Conservation (phyloP, 2,329 filamentous ascomycete species). For the Xylariaceae sp. region DNA sequence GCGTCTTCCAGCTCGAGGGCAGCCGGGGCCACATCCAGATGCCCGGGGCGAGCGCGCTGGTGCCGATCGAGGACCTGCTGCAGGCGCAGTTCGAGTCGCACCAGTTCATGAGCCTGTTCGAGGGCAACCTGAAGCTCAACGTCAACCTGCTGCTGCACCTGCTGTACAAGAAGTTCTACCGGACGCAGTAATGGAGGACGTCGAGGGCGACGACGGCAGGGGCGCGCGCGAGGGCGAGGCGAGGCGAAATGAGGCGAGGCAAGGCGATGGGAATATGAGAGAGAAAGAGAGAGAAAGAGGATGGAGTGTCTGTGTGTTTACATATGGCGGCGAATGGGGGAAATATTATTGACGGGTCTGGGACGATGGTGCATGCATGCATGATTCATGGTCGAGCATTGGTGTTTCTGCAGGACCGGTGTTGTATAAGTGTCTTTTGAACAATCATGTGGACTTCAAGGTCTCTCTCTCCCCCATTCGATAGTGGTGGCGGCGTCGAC, state of each 20-base stretch:
- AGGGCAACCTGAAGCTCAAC: conserved; percentile 77
- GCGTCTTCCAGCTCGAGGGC: conserved; percentile 87
- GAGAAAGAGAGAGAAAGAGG: no score
- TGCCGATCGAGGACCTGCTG: conserved; percentile 86
- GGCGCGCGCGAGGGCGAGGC: conserved; percentile 1
- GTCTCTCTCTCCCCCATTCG: no score
- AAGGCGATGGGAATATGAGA: no score
- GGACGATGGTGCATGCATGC: conserved; percentile 12
- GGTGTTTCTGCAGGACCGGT: conserved; percentile 13
- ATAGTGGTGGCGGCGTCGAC: no score
- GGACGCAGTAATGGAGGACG: conserved; percentile 45
- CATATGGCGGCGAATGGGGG: no score
- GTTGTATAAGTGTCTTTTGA: no score
- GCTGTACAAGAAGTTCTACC: conserved; percentile 98
- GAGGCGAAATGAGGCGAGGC: no score
- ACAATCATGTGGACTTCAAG: no score
- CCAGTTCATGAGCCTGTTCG: conserved; percentile 93
- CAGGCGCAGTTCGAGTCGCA: conserved; percentile 97
- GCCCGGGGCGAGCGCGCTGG: conserved; percentile 79
- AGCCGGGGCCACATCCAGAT: conserved; percentile 91
- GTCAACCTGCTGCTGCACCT: conserved; percentile 95
- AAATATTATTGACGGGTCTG: conserved; percentile 9
- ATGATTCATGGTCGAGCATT: no score
- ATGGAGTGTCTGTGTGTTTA: no score
- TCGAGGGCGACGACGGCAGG: no score